These are phyloP conservation scores for Pythium myriotylum DNA, from an alignment of 352 stramenopile genomes.

Conservation along the genomic window DNA sequence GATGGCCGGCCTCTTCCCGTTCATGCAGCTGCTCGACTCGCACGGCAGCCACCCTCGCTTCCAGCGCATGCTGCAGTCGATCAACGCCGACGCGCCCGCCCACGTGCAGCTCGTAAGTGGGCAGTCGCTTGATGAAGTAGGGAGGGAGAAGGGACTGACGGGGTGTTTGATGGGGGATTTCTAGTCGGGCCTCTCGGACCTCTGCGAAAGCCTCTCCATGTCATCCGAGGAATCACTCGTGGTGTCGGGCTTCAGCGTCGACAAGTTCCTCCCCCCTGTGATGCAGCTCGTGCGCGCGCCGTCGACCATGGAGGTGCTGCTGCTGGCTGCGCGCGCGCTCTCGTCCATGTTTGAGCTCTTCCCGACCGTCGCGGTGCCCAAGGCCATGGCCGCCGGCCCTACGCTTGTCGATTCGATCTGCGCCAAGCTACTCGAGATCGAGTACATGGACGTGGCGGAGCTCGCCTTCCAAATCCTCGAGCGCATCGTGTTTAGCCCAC, in stretches of 20 bases:
- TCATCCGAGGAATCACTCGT: conserved; percentile 67
- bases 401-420: conserved; percentile 59
- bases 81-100: conserved; percentile 34
- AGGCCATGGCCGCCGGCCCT: conserved; percentile 39
- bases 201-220: conserved; percentile 73
- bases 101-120: conserved; percentile 47
- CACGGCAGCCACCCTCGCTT: conserved; percentile 36
- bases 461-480: conserved; percentile 71
- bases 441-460: conserved; percentile 86
- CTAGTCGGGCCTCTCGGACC: conserved; percentile 50
- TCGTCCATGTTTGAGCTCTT: conserved; percentile 63
- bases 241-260: conserved; percentile 65
- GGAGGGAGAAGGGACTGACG: too few relatives aligned
- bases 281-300: conserved; percentile 44
- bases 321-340: conserved; percentile 57
- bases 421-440: conserved; percentile 72
- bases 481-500: conserved; percentile 41
- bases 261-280: conserved; percentile 55
- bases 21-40: conserved; percentile 52
- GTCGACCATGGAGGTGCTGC: conserved; percentile 62
- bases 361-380: conserved; percentile 39
- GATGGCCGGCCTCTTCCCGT: conserved; percentile 52
- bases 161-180: too few relatives aligned
- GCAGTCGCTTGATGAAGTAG: too few relatives aligned
- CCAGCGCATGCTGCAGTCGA: conserved; percentile 44